Conservation (phyloP, 2,329 filamentous ascomycete species). For the Paracorniculantispora psalliotae region DNA sequence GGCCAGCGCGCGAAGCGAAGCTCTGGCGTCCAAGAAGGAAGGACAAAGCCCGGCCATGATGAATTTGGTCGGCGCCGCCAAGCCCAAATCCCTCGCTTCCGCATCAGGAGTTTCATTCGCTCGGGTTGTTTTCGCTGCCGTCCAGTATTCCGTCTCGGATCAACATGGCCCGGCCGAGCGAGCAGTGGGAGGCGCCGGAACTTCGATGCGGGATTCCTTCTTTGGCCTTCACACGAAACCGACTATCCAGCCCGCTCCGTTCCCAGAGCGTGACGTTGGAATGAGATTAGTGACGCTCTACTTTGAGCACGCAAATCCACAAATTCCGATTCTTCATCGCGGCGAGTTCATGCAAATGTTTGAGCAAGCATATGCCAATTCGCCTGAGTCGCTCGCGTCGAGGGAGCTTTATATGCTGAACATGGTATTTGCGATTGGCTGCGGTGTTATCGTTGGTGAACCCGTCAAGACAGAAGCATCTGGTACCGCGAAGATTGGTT, state of each 20-base stretch:
- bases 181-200: conserved; percentile 42
- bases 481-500: conserved; percentile 24
- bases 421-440: conserved; percentile 95
- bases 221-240: conserved; percentile 93
- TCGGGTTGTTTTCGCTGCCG: conserved; percentile 86
- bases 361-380: conserved; percentile 70
- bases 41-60: conserved; percentile 49
- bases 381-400: conserved; percentile 62
- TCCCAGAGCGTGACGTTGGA: conserved; percentile 73
- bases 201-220: conserved; percentile 91
- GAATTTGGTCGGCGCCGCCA: conserved; percentile 71
- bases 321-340: conserved; percentile 87
- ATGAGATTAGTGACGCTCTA: conserved; percentile 73
- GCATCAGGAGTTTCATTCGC: conserved; percentile 92
- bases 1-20: conserved; percentile 21
- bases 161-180: conserved; percentile 45
- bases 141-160: conserved; percentile 65
- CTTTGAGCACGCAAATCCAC: conserved; percentile 93
- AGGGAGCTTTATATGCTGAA: conserved; percentile 91
- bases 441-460: conserved; percentile 80
- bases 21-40: conserved; percentile 29
- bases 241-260: conserved; percentile 77
- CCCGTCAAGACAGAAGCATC: conserved; percentile 44
- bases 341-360: conserved; percentile 87
- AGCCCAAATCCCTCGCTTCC: conserved; percentile 76